Evolutionary conservation across 495 filamentous ascomycete genomes (phyloP).

Genomic region (Podospora australis): DNA sequence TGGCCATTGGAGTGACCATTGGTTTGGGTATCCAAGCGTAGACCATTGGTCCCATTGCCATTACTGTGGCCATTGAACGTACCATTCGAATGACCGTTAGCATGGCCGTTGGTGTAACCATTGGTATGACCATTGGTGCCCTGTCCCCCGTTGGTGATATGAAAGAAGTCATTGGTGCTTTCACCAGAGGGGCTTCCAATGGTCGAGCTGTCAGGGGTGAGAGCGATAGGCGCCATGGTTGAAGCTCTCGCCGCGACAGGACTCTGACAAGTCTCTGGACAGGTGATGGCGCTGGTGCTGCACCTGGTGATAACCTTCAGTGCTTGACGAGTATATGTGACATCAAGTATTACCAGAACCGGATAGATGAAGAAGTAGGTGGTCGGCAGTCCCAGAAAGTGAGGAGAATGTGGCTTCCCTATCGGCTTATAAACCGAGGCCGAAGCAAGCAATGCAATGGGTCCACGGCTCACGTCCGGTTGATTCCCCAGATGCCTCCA

Average conservation of each 20-base stretch:
- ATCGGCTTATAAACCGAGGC: slow-evolving; percentile 21
- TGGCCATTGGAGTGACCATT: slow-evolving; percentile 20
- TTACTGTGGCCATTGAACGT: no score
- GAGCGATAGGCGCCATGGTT: slow-evolving; percentile 39
- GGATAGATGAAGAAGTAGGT: slow-evolving; percentile 12
- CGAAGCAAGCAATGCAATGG: not conserved
- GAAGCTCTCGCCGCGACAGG: slow-evolving; percentile 21
- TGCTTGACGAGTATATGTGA: slow-evolving; percentile 16
- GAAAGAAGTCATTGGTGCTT: slow-evolving; percentile 25
- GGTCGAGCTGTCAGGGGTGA: slow-evolving; percentile 34
- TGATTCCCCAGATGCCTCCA: no score
- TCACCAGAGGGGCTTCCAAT: slow-evolving; percentile 27
- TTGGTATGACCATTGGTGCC: slow-evolving; percentile 29
- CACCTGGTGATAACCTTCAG: slow-evolving; percentile 21
- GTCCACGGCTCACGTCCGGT: no score
- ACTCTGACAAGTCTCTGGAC: not conserved
- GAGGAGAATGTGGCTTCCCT: slow-evolving; percentile 14
- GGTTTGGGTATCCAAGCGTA: no score
- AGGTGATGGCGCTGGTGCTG: slow-evolving; percentile 17
- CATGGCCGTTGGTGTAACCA: slow-evolving; percentile 32
- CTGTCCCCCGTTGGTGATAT: slow-evolving; percentile 10
- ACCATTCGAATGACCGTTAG: slow-evolving; percentile 20
- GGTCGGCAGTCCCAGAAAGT: slow-evolving; percentile 4
- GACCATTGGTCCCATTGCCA: no score
- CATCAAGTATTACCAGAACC: slow-evolving; percentile 9